These are phyloP conservation scores for Candida anutae DNA, from an alignment of 1,139 yeast species.

Conservation along the genomic window DNA sequence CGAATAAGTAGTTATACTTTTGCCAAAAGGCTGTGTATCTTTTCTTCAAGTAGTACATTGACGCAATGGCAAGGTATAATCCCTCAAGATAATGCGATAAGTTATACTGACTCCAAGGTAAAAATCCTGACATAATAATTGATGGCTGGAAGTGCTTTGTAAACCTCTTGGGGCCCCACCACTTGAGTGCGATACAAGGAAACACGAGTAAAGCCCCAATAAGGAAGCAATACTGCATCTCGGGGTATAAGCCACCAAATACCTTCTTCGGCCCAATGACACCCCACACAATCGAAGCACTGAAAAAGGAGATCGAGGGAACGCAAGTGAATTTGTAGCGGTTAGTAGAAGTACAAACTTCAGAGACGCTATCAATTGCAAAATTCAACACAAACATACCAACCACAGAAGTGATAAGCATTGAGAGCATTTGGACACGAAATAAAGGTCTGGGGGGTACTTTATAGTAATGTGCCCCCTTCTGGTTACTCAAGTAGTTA, in stretches of 20 bases:
- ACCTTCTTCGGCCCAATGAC: conserved; percentile 29
- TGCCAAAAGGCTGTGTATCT: conserved; percentile 12
- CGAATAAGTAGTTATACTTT: conserved; percentile 11
- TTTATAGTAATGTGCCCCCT: conserved; percentile 26
- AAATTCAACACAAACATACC: conserved; percentile 23
- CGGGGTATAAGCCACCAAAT: conserved; percentile 25
- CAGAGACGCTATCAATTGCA: conserved; percentile 17
- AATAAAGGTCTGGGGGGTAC: conserved; percentile 29
- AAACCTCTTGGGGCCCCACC: conserved; percentile 8
- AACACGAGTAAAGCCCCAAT: conserved; percentile 22
- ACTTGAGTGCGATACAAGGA: conserved; percentile 20
- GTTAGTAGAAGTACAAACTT: conserved; percentile 20
- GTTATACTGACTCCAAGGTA: conserved; percentile 12
- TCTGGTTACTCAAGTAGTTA: conserved; percentile 29
- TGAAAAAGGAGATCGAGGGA: conserved; percentile 24
- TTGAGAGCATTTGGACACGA: conserved; percentile 24
- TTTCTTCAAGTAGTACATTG: conserved; percentile 11
- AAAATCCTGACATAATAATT: conserved; percentile 11
- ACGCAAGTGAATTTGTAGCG: conserved; percentile 26
- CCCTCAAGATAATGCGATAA: conserved; percentile 11
- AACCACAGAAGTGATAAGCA: conserved; percentile 18
- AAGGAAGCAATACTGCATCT: conserved; percentile 27
- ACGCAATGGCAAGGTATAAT: conserved; percentile 8
- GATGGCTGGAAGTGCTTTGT: conserved; percentile 12
- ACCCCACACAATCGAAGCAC: conserved; percentile 28